Evolutionary conservation across 2,329 filamentous ascomycete genomes (phyloP), one percentile per base, ranked within the genome.

Genomic region (Alternaria gansuensis): DNA sequence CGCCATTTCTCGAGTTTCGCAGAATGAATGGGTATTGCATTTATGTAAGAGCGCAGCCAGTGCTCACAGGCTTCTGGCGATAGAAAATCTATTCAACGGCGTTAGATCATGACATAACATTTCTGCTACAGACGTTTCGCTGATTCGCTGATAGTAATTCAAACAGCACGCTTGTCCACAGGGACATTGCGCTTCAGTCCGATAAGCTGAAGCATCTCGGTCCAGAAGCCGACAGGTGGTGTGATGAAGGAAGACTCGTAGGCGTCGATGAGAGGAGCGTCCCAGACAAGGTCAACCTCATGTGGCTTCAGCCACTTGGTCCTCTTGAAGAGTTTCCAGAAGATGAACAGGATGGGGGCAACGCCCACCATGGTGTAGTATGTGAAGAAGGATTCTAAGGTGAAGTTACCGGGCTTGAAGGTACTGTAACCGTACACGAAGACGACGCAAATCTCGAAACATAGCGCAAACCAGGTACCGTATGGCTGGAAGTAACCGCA

Each of bases 291-390:
- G 59, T 82, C 79, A 23, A 81, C 77, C 68, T 90, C 83, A 5
- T 79, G 71, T 2, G 77, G 76, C 17, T 87, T 78, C 51, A 84
- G 78, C 58, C 63, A 69, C 59, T 81, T 82, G 2, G 88, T 90
- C 56, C 79, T 80, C 78, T 87, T 86, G 72, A 87, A 21, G 1
- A 90, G 7, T 77, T 91, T 91, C 86, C 87, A 91, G 66, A 80
- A 80, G 21, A 83, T 51, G 70, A 84, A 89, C 28, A 87, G 76
- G 34, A 85, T 70, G 17, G 75, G 76, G 21, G 82, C 82, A 24
- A 88, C 75, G n/a, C 65, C 63, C 13, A 87, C 64, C 64, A 86
- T 77, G 33, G 85, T 82, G 64, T 86, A 87, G 59, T 82, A 83
- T 50, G 84, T 80, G 29, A 87, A 82, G 64, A 86, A 86, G 8